phyloP scores from a whole-genome alignment of 805 yeast genomes.

The Teunomyces pallodes region DNA sequence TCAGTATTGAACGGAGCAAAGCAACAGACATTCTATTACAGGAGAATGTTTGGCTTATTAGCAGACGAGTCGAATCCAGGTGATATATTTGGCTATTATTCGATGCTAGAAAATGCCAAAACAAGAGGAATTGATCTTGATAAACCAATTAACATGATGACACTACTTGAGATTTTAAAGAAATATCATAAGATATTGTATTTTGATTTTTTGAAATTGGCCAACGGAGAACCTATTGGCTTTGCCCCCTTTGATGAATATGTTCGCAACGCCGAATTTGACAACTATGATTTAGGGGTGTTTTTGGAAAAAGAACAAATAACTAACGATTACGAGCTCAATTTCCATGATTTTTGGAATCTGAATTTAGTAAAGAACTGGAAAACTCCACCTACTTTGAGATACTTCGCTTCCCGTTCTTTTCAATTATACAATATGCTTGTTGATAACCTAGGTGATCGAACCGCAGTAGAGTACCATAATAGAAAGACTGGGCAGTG shows the following conservation, averaged over 20 bases:
- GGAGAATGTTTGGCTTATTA: slow-evolving; percentile 44
- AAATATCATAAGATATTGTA: slow-evolving; percentile 32
- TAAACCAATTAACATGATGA: slow-evolving; percentile 42
- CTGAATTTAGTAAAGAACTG: slow-evolving; percentile 39
- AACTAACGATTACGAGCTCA: slow-evolving; percentile 9
- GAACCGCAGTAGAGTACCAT: slow-evolving; percentile 54
- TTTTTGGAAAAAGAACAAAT: slow-evolving; percentile 5
- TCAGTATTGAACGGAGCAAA: slow-evolving; percentile 50
- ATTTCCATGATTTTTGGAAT: slow-evolving; percentile 20
- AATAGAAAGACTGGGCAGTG: slow-evolving; percentile 28
- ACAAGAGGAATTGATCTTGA: slow-evolving; percentile 49
- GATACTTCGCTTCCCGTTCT: slow-evolving; percentile 54
- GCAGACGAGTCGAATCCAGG: slow-evolving; percentile 14
- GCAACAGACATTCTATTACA: slow-evolving; percentile 62
- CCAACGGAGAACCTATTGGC: slow-evolving; percentile 45
- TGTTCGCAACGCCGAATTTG: slow-evolving; percentile 8
- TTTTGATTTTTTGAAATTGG: slow-evolving; percentile 44
- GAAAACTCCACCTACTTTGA: slow-evolving; percentile 54
- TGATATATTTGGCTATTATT: slow-evolving; percentile 33
- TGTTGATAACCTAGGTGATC: slow-evolving; percentile 31
- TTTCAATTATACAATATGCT: slow-evolving; percentile 45
- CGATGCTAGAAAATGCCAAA: slow-evolving; percentile 46
- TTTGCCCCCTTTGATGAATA: slow-evolving; percentile 39
- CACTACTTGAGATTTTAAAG: slow-evolving; percentile 37
- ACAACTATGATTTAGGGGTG: slow-evolving; percentile 6